Evolutionary conservation across 129 eudicot species (phyloP).

Genomic region (Chrysanthemum seticuspe): DNA sequence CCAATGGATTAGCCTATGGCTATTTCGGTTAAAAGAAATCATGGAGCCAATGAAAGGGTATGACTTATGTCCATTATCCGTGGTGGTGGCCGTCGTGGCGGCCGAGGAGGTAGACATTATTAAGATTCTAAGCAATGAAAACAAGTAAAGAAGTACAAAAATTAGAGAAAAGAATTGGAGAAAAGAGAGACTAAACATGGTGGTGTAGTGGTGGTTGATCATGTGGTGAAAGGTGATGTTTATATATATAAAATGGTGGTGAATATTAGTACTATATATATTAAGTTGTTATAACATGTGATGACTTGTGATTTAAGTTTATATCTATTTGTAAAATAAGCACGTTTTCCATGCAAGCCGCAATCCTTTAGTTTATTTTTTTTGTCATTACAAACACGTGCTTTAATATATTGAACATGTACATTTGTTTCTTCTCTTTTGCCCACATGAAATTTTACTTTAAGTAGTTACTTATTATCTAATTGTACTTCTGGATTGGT

Average conservation of each 20-base stretch:
- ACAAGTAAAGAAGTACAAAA: constrained; percentile 21
- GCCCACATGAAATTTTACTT: neutral
- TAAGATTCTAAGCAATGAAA: constrained; percentile 17
- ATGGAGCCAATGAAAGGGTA: constrained; percentile 67
- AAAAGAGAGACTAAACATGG: constrained; percentile 32
- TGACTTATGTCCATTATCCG: constrained; percentile 28
- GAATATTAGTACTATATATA: neutral
- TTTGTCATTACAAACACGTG: constrained; percentile 32
- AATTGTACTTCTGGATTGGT: neutral
- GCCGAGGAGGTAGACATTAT: constrained; percentile 1
- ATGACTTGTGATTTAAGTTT: constrained; percentile 1
- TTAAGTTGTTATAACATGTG: neutral
- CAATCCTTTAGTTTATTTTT: constrained; percentile 2
- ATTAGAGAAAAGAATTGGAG: constrained; percentile 30
- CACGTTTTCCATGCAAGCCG: constrained; percentile 43
- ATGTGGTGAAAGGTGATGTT: constrained; percentile 1
- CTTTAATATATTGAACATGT: constrained; percentile 5
- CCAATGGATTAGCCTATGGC: constrained; percentile 70
- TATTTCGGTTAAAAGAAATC: constrained; percentile 53
- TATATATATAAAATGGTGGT: constrained; percentile 1
- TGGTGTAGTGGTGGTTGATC: constrained; percentile 7
- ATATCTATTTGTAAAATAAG: neutral
- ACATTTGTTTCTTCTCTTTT: neutral
- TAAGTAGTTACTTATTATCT: neutral
- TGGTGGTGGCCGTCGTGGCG: neutral